Evolutionary conservation across 2,329 filamentous ascomycete genomes (phyloP).

Genomic region (Ustilaginoidea virens): DNA sequence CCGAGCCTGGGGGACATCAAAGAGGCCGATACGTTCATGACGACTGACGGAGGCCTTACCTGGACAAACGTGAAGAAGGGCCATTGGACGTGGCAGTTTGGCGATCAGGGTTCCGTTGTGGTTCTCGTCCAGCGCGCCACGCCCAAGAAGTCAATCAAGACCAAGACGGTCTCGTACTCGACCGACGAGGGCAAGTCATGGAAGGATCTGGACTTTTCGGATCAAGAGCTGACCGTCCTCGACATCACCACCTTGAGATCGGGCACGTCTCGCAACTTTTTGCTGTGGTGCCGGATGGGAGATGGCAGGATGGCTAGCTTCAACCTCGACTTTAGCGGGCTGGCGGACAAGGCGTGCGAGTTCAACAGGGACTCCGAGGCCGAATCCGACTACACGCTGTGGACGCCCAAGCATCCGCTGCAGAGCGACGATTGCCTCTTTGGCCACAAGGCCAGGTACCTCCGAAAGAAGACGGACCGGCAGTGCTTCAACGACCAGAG

Average conservation of each 20-base stretch:
- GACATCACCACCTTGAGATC: slow-evolving; percentile 82
- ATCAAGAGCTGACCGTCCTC: slow-evolving; percentile 54
- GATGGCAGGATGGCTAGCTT: slow-evolving; percentile 51
- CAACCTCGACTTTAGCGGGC: slow-evolving; percentile 77
- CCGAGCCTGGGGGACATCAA: slow-evolving; percentile 46
- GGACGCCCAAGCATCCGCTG: slow-evolving; percentile 73
- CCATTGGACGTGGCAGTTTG: slow-evolving; percentile 83
- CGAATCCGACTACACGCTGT: slow-evolving; percentile 63
- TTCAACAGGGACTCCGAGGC: slow-evolving; percentile 39
- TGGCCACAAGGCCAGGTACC: slow-evolving; percentile 76
- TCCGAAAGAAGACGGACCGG: slow-evolving; percentile 69
- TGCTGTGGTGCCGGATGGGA: slow-evolving; percentile 62
- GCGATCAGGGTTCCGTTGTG: slow-evolving; percentile 86
- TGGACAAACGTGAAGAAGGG: slow-evolving; percentile 84
- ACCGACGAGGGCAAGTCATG: slow-evolving; percentile 70
- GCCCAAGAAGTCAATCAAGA: slow-evolving; percentile 51
- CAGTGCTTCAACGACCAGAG: slow-evolving; percentile 71
- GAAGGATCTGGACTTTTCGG: slow-evolving; percentile 58
- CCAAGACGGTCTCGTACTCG: slow-evolving; percentile 58
- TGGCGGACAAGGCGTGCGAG: slow-evolving; percentile 59
- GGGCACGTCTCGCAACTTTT: slow-evolving; percentile 78
- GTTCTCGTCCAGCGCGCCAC: slow-evolving; percentile 65
- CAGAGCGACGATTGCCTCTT: slow-evolving; percentile 75
- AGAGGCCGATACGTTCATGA: slow-evolving; percentile 81
- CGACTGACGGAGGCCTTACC: slow-evolving; percentile 72